Evolutionary conservation across 2,329 filamentous ascomycete genomes (phyloP), one percentile per base, ranked within the genome.

Genomic region (Daldinia sp.): DNA sequence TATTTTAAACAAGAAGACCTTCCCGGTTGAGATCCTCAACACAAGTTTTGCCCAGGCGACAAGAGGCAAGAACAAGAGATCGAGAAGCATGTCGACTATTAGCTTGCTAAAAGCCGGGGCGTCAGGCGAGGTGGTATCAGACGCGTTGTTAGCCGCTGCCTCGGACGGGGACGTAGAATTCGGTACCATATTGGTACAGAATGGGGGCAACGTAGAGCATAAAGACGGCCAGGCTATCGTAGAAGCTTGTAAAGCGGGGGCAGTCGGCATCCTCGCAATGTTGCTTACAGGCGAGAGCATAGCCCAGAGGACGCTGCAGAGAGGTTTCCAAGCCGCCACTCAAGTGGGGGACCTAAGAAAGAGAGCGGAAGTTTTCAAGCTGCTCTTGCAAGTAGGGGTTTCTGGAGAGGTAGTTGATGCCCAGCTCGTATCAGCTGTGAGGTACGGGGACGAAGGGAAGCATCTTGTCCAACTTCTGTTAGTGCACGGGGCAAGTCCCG

Each of bases 271-370:
- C 4, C 70, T 87, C 2, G 72, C 77, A 34, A 81, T 87, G 72
- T 74, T 87, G 0, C 73, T 87, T 0, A 77, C 75, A 21, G 77
- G 79, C 1, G 77, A 78, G 21, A 70, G 78, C 3, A 71, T 80
- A 0, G 77, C 77, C 9, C 78, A 78, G 48, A 70, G 73, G 5
- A 83, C 80, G 0, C 71, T 87, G 3, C 77, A 81, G 27, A 78
- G 79, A 35, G 84, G 81, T 0, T 87, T 87, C 43, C 82, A 86
- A 62, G 84, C 83, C 1, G 83, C 85, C 0, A 85, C 82, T 0
- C 81, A 84, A 53, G 77, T 86, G 1, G 74, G 80, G 1, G 82
- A 86, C 59, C 72, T 87, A 3, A 77, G 77, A 53, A 80, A 78
- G 35, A 77, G 84, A 1, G 80, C 80, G 0, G 77, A 78, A 19